Conservation (phyloP, 768 basidiomycete species). For the Tylopilus rubrobrunneus region DNA sequence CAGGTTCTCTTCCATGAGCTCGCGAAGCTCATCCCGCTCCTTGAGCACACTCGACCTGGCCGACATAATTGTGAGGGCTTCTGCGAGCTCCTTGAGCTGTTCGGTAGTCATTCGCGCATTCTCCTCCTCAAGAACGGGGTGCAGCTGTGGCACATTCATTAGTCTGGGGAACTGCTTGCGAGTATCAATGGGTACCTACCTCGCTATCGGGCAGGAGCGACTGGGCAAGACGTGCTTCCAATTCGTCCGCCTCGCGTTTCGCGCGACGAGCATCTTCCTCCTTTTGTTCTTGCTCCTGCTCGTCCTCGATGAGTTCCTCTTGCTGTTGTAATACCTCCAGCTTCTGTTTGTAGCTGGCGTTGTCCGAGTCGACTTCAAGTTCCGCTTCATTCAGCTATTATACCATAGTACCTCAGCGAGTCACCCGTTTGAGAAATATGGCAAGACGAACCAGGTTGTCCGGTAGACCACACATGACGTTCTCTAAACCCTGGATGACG, state of each 20-base stretch:
- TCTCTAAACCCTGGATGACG: slow-evolving; percentile 79
- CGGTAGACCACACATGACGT: slow-evolving; percentile 86
- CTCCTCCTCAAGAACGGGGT: slow-evolving; percentile 56
- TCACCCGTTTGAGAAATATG: no score
- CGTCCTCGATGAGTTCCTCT: slow-evolving; percentile 99
- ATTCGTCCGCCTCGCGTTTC: slow-evolving; percentile 74
- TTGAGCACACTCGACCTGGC: slow-evolving; percentile 94
- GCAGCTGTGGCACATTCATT: slow-evolving; percentile 45
- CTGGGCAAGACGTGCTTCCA: slow-evolving; percentile 74
- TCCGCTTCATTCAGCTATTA: slow-evolving; percentile 92
- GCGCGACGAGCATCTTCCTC: slow-evolving; percentile 89
- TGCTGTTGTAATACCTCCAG: slow-evolving; percentile 97
- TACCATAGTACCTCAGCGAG: neutral
- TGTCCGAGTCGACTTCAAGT: slow-evolving; percentile 90
- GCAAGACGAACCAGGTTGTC: slow-evolving; percentile 77
- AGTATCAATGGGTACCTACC: slow-evolving; percentile 37
- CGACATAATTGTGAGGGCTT: slow-evolving; percentile 85
- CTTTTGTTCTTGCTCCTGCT: slow-evolving; percentile 96
- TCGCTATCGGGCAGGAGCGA: slow-evolving; percentile 86
- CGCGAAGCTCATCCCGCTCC: slow-evolving; percentile 88
- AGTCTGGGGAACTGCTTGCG: neutral
- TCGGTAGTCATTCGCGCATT: slow-evolving; percentile 95
- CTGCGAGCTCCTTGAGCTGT: slow-evolving; percentile 90
- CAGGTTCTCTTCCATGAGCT: slow-evolving; percentile 92
- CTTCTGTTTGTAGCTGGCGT: slow-evolving; percentile 96